phyloP scores from a whole-genome alignment of 2,329 filamentous ascomycete species.

The Aureobasidium musti region DNA sequence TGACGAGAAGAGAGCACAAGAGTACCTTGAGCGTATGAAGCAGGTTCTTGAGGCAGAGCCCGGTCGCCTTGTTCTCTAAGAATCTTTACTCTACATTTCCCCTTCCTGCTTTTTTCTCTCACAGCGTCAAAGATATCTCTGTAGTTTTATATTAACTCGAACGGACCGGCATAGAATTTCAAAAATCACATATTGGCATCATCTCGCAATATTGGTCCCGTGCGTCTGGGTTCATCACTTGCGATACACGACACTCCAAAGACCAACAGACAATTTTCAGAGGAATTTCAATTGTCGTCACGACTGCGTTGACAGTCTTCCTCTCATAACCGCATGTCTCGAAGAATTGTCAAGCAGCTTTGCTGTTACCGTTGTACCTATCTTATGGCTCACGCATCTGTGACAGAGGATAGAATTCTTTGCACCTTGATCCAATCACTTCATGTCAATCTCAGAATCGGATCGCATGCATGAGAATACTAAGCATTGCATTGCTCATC shows the following conservation, averaged over 20 bases:
- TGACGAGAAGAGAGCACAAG: slow-evolving; percentile 77
- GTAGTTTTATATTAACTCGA: slow-evolving; percentile 25
- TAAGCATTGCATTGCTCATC: no score
- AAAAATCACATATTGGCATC: not conserved
- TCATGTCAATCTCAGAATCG: no score
- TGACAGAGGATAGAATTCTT: no score
- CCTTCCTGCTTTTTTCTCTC: slow-evolving; percentile 5
- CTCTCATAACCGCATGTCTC: no score
- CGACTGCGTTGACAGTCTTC: no score
- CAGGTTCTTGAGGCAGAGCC: slow-evolving; percentile 77
- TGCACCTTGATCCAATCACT: no score
- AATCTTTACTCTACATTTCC: slow-evolving; percentile 9
- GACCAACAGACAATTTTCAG: not conserved
- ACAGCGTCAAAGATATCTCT: slow-evolving; percentile 29
- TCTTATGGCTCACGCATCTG: no score
- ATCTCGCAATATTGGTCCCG: not conserved
- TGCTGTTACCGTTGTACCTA: no score
- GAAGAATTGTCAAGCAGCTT: no score
- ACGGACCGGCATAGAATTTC: slow-evolving; percentile 23
- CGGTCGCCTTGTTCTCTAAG: slow-evolving; percentile 65
- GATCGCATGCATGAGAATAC: no score
- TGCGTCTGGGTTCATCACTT: not conserved
- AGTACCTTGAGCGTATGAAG: slow-evolving; percentile 87
- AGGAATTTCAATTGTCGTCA: no score
- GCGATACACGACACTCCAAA: not conserved